Evolutionary conservation across 2,329 filamentous ascomycete genomes (phyloP).

Genomic region (Fusarium xylarioides): DNA sequence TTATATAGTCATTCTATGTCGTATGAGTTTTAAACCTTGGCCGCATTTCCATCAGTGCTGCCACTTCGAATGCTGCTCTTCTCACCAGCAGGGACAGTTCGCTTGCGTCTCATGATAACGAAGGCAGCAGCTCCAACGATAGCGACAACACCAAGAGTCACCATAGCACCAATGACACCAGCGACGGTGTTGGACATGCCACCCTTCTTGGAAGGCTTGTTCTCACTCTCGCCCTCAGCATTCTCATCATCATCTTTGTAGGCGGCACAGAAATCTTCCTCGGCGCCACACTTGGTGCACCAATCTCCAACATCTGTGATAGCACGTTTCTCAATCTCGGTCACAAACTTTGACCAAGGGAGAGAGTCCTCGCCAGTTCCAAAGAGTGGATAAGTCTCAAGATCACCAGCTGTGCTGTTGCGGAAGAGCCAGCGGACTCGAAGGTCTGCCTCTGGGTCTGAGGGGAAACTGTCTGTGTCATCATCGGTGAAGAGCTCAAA

Average conservation of each 20-base stretch:
- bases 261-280: slow-evolving; percentile 45
- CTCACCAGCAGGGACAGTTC: background rate
- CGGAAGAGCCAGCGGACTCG: slow-evolving; percentile 48
- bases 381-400: slow-evolving; percentile 46
- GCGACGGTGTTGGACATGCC: slow-evolving; percentile 48
- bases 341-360: slow-evolving; percentile 42
- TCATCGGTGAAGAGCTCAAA: slow-evolving; percentile 47
- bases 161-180: slow-evolving; percentile 47
- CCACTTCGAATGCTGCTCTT: slow-evolving; percentile 27
- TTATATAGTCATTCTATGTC: background rate
- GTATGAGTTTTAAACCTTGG: slow-evolving; percentile 3
- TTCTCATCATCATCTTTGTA: slow-evolving; percentile 35
- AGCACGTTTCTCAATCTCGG: slow-evolving; percentile 42
- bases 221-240: background rate
- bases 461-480: slow-evolving; percentile 40
- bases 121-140: slow-evolving; percentile 32
- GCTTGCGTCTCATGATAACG: slow-evolving; percentile 38
- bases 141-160: slow-evolving; percentile 44
- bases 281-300: slow-evolving; percentile 44
- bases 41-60: slow-evolving; percentile 11
- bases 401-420: slow-evolving; percentile 46
- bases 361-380: slow-evolving; percentile 42
- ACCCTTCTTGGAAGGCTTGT: background rate
- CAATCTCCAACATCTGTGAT: slow-evolving; percentile 45
- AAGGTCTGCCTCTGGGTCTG: slow-evolving; percentile 37